phyloP scores from a whole-genome alignment of 306 rosid genomes.

The Biancaea sappan region DNA sequence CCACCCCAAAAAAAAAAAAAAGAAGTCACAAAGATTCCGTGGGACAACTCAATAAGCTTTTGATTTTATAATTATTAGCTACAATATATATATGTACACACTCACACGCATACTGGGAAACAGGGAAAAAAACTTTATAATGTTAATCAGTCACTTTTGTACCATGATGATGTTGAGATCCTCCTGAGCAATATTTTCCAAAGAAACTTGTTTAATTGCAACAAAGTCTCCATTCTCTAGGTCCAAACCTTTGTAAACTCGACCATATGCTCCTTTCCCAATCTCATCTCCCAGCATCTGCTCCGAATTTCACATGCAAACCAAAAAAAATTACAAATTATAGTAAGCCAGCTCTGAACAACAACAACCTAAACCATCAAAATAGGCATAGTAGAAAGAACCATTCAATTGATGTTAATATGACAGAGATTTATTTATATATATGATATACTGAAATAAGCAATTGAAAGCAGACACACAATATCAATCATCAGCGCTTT shows the following conservation, averaged over 20 bases:
- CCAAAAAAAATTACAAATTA: slow-evolving; percentile 23
- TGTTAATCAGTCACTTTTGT: slow-evolving; percentile 29
- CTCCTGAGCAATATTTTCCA: slow-evolving; percentile 99
- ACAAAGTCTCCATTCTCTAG: slow-evolving; percentile 98
- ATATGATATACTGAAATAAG: background rate
- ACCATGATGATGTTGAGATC: slow-evolving; percentile 99
- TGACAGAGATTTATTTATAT: background rate
- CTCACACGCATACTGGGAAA: background rate
- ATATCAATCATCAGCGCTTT: background rate
- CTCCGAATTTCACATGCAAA: slow-evolving; percentile 40
- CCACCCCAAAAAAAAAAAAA: too few species aligned
- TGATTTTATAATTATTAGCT: background rate
- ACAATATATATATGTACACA: background rate
- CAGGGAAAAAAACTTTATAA: slow-evolving; percentile 4
- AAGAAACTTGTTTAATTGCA: slow-evolving; percentile 98
- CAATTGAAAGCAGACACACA: background rate
- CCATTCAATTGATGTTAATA: background rate
- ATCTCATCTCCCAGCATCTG: slow-evolving; percentile 99
- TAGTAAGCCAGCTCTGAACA: background rate
- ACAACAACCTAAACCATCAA: background rate
- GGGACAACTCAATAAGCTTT: slow-evolving; percentile 5
- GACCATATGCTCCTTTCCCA: slow-evolving; percentile 98
- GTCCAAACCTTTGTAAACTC: slow-evolving; percentile 98
- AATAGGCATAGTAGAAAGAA: background rate
- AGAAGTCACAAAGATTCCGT: background rate